These are phyloP conservation scores for Penicillium sp. DNA, from an alignment of 2,329 filamentous ascomycete species.

Conservation along the genomic window DNA sequence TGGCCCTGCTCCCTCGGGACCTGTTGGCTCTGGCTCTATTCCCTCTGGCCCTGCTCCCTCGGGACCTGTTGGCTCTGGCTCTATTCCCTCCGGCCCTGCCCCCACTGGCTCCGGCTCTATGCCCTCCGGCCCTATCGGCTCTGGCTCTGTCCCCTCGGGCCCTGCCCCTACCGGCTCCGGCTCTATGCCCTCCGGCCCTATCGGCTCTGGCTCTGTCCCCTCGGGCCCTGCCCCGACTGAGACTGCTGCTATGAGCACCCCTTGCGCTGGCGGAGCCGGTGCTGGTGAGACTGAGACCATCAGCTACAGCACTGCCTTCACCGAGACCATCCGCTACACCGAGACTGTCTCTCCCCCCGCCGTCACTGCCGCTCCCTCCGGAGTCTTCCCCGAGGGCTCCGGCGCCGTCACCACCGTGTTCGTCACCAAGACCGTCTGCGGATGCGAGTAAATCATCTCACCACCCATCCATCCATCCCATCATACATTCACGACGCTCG, in stretches of 20 bases:
- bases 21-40: conserved; percentile 3
- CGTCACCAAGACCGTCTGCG: conserved; percentile 25
- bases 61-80: conserved; percentile 1
- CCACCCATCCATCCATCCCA: not conserved
- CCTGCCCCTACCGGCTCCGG: conserved; percentile 9
- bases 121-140: not conserved
- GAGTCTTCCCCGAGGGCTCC: conserved; percentile 1
- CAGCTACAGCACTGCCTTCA: conserved; percentile 2
- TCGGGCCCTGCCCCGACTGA: conserved; percentile 6
- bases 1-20: not conserved
- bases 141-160: not conserved
- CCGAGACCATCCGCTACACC: not conserved
- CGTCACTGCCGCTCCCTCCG: conserved; percentile 17
- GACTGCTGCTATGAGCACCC: conserved; percentile 3
- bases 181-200: not conserved
- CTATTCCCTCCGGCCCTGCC: not conserved
- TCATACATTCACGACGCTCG: not conserved
- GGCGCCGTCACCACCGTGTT: conserved; percentile 20
- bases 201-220: conserved; percentile 1
- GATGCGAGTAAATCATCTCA: conserved; percentile 19
- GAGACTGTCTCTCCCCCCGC: conserved; percentile 1
- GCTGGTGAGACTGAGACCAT: conserved; percentile 8
- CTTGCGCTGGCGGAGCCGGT: not conserved
- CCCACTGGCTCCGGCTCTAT: conserved; percentile 8
- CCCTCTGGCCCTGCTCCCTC: not conserved